Evolutionary conservation across 441 rosid genomes (phyloP), one percentile per base, ranked within the genome.

Genomic region (Metrosideros polymorpha): DNA sequence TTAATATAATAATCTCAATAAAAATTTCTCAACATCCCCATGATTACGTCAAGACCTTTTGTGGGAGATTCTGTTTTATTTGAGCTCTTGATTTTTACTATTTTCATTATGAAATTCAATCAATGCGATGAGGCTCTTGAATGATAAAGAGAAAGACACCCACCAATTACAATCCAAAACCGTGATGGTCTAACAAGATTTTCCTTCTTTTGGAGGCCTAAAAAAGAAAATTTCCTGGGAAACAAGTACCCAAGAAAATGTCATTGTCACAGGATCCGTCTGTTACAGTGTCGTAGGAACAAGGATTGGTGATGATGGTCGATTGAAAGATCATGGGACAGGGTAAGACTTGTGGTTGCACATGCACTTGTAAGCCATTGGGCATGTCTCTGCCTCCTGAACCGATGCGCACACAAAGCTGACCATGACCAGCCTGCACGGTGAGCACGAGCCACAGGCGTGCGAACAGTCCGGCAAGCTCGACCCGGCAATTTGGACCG

Each of bases 321-420:
- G 84, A 32, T 32, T 2, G 56, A 52, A 52, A 25, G 66, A 35
- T 94, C 89, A 96, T 32, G 98, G 98, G 71, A 96, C 96, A 5
- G 96, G 98, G 85, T 93, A 95, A 50, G 98, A 95, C 88, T 94
- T 94, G 90, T 92, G 91, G 86, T 89, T 88, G 83, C 99, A 97
- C 97, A 93, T 94, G 94, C 99, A 96, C 90, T 94, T 97, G 89
- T 97, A 95, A 88, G 98, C 94, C 92, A 97, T 93, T 8, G 98
- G 98, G 89, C 99, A 97, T 29, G 98, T 92, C 94, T 97, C 98
- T 18, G 98, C 97, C 87, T 95, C 96, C 87, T 92, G 93, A 8
- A 94, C 87, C 25, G 98, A 86, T 54, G 98, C 91, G 85, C 99
- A 96, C n/a, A 94, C 95, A 85, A 93, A 95, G 94, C 98, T 96